phyloP scores from a whole-genome alignment of 2,329 filamentous ascomycete genomes.

The Chalaropsis thielavioides region DNA sequence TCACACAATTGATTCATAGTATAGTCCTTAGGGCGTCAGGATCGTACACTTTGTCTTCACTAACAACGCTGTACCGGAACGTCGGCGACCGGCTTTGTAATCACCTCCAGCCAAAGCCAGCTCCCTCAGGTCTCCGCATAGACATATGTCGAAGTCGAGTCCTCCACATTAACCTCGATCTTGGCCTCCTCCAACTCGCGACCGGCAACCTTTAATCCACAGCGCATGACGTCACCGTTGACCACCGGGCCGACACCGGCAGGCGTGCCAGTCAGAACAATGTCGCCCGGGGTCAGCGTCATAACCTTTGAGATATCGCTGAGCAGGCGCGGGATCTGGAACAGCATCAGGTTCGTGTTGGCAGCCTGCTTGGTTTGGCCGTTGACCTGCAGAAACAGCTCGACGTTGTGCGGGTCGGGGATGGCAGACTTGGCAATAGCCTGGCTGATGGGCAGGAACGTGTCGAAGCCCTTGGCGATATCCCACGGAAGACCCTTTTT shows the following conservation, averaged over 20 bases:
- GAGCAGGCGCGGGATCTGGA: slow-evolving; percentile 72
- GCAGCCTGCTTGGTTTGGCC: slow-evolving; percentile 64
- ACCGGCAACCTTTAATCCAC: slow-evolving; percentile 64
- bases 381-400: slow-evolving; percentile 78
- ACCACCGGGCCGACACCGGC: slow-evolving; percentile 84
- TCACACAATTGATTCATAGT: not conserved
- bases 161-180: slow-evolving; percentile 71
- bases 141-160: slow-evolving; percentile 61
- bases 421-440: slow-evolving; percentile 69
- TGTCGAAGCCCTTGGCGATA: slow-evolving; percentile 96
- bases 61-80: not conserved
- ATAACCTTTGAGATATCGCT: slow-evolving; percentile 90
- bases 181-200: slow-evolving; percentile 72
- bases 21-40: not conserved
- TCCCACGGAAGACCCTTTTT: slow-evolving; percentile 92
- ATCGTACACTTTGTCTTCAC: not conserved
- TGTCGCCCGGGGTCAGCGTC: slow-evolving; percentile 81
- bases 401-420: slow-evolving; percentile 73
- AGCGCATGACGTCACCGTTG: slow-evolving; percentile 75
- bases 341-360: slow-evolving; percentile 88
- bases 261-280: slow-evolving; percentile 91
- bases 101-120: too few species aligned
- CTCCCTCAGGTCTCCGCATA: slow-evolving; percentile 53
- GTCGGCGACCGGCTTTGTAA: not conserved
- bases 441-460: slow-evolving; percentile 77